These are phyloP conservation scores for Fragaria nilgerrensis DNA, from an alignment of 306 rosid genomes.

Conservation along the genomic window DNA sequence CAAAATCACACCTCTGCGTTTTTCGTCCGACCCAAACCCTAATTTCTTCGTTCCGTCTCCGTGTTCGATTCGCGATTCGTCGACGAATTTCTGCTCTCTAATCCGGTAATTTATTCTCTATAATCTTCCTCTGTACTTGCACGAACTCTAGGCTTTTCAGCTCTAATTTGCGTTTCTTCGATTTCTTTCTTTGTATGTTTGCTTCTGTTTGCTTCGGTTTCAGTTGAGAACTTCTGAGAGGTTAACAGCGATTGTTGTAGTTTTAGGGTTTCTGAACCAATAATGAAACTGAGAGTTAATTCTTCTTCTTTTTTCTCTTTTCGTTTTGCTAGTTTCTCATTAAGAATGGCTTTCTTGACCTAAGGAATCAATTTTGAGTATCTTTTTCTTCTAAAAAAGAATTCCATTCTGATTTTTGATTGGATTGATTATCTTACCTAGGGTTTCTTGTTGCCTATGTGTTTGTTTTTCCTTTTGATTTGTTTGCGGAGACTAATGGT, in stretches of 20 bases:
- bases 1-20: neutral
- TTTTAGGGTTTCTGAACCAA: constrained; percentile 1
- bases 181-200: neutral
- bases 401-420: neutral
- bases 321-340: neutral
- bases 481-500: neutral
- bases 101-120: neutral
- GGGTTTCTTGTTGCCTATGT: neutral
- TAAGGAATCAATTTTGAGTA: neutral
- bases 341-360: neutral
- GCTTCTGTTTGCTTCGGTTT: neutral
- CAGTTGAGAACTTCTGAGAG: neutral
- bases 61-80: neutral
- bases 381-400: neutral
- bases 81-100: neutral
- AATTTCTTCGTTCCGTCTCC: neutral
- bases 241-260: neutral
- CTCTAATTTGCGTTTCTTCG: neutral
- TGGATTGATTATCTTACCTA: neutral
- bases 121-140: neutral
- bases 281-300: neutral
- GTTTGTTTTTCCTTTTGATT: neutral
- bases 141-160: neutral
- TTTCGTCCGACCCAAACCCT: neutral
- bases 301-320: neutral